These are phyloP conservation scores for Bromus sterilis DNA, from an alignment of 176 grass and related monocot species.

Conservation along the genomic window DNA sequence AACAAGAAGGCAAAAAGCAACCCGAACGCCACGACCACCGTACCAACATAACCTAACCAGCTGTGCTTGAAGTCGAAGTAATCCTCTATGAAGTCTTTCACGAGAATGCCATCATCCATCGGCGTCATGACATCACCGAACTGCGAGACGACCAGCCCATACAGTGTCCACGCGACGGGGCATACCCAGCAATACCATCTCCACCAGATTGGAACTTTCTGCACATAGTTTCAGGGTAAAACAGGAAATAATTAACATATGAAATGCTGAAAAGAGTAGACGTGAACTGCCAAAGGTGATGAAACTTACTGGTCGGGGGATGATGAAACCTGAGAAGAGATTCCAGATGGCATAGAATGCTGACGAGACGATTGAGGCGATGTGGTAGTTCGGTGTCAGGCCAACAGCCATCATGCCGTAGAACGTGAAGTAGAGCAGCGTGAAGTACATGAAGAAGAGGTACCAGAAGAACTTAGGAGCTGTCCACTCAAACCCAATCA, in stretches of 20 bases:
- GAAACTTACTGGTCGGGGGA: constrained; percentile 46
- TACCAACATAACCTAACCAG: constrained; percentile 53
- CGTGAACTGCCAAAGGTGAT: not conserved
- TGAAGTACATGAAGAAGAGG: constrained; percentile 83
- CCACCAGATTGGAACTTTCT: constrained; percentile 84
- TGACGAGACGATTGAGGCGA: constrained; percentile 54
- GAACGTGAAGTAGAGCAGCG: constrained; percentile 90
- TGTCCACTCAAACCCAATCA: constrained; percentile 89
- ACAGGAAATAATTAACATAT: not conserved
- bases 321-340: constrained; percentile 72
- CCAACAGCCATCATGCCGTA: constrained; percentile 93
- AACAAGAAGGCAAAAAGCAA: constrained; percentile 62
- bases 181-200: constrained; percentile 79
- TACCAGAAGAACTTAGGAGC: constrained; percentile 84
- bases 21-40: constrained; percentile 35
- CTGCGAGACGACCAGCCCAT: constrained; percentile 64
- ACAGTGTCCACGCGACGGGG: constrained; percentile 70
- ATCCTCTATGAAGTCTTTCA: constrained; percentile 33
- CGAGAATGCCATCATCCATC: constrained; percentile 21
- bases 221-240: not conserved
- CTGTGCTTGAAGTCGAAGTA: constrained; percentile 76
- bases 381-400: constrained; percentile 73
- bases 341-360: constrained; percentile 72
- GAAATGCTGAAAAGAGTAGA: not conserved
- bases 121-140: constrained; percentile 45